Percentiles rank a stretch among this genome's conserved stretches.
These are phyloP conservation scores for Sambucus nigra DNA, from an alignment of 129 eudicot genomes.

Conservation along the genomic window DNA sequence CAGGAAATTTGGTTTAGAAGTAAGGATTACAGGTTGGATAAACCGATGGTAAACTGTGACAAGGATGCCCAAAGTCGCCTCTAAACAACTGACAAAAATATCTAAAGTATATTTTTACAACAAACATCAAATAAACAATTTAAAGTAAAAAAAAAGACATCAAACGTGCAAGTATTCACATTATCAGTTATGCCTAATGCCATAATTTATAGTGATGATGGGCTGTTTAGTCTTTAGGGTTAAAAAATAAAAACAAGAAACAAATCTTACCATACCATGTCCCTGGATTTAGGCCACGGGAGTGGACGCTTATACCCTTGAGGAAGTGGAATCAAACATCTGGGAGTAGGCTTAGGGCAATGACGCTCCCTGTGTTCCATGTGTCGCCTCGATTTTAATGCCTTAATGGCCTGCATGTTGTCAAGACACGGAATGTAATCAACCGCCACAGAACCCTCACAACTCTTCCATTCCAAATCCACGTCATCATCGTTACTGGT, in stretches of 20 bases:
- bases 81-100: not conserved
- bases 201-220: not conserved
- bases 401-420: slow-evolving; percentile 57
- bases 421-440: slow-evolving; percentile 95
- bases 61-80: not conserved
- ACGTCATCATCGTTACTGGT: not conserved
- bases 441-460: slow-evolving; percentile 42
- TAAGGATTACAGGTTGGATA: too few species aligned
- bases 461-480: slow-evolving; percentile 42
- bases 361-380: slow-evolving; percentile 95
- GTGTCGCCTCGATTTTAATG: slow-evolving; percentile 50
- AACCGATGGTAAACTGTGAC: too few species aligned
- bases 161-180: not conserved
- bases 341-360: slow-evolving; percentile 49
- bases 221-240: not conserved
- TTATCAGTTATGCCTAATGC: not conserved
- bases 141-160: not conserved
- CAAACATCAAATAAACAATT: not conserved
- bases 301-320: slow-evolving; percentile 66
- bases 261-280: slow-evolving; percentile 96
- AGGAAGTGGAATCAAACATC: slow-evolving; percentile 82
- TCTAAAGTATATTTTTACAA: not conserved
- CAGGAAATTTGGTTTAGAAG: too few species aligned
- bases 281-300: slow-evolving; percentile 95
- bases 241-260: slow-evolving; percentile 1